Evolutionary conservation across 2,329 filamentous ascomycete species (phyloP), one percentile per base, ranked within the genome.

Genomic region (Aspergillus sp.): DNA sequence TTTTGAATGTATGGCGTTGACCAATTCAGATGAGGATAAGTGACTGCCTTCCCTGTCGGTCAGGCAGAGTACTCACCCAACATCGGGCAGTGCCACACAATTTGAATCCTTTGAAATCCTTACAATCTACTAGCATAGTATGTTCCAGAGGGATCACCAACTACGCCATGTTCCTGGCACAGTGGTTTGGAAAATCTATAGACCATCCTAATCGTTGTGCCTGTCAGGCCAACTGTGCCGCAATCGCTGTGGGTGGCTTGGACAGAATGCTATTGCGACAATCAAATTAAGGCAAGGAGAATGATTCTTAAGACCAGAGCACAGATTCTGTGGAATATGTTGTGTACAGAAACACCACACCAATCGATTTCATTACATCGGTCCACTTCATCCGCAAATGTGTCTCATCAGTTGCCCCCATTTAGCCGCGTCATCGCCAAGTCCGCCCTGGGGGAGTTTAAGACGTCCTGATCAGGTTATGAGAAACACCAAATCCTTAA

Each of bases 211-310:
- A 39, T 9, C 37, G 8, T 28, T 39, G 37, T 39, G 37, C 27
- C 37, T 30, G 37, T 39, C 27, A 39, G 37, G 27, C 37, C 19
- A 39, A 39, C 37, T 39, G 27, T 39, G 37, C 37, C 28, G 37
- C 37, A 39, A 39, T 32, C 27, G 31, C 37, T 39, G 37, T 39
- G 31, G 37, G n/a, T n/a, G 19, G 37, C 37, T 39, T 27, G 27
- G 37, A 39, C 31, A 39, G n/a, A 39, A 39, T 39, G 29, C 27
- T 10, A 39, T 39, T 29, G 31, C 37, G 8, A 39, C 37, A 39
- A 39, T 39, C 37, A 39, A 39, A 12, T 34, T 34, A 34, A 34
- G n/a, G 33, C 33, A 34, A 34, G 33, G 33, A n/a, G 33, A 34
- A 34, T 34, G 33, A 34, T 7, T 34, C 9, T 11, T 34, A 13